These are phyloP conservation scores for Arthrobotrys megalospora DNA, from an alignment of 2,329 filamentous ascomycete genomes.

Conservation along the genomic window DNA sequence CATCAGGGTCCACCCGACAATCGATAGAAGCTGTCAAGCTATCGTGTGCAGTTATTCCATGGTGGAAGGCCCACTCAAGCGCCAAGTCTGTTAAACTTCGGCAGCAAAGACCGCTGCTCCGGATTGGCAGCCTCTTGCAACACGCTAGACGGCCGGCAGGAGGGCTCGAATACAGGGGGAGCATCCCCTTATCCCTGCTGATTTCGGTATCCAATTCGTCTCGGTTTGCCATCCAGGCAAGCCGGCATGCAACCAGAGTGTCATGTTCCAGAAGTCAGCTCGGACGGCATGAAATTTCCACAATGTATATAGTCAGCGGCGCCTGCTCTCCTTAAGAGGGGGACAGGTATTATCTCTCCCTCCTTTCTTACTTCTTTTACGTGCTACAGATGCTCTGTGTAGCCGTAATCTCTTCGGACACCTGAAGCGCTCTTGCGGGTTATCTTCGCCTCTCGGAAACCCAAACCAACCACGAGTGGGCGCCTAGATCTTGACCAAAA, in stretches of 20 bases:
- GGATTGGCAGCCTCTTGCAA: constrained; percentile 46
- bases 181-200: constrained; percentile 36
- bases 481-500: constrained; percentile 7
- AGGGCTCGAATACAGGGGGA: constrained; percentile 39
- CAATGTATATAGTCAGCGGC: constrained; percentile 41
- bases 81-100: constrained; percentile 49
- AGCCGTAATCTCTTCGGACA: constrained; percentile 1
- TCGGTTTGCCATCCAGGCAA: constrained; percentile 50
- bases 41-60: constrained; percentile 6
- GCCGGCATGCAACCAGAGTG: constrained; percentile 55
- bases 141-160: constrained; percentile 38
- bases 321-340: constrained; percentile 9
- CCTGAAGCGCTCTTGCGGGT: constrained; percentile 10
- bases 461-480: background rate
- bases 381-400: constrained; percentile 22
- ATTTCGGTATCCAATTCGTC: constrained; percentile 32
- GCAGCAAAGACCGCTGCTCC: constrained; percentile 59
- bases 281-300: constrained; percentile 30
- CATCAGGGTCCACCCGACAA: constrained; percentile 10
- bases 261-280: constrained; percentile 40
- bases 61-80: constrained; percentile 32
- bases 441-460: constrained; percentile 6
- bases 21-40: constrained; percentile 43
- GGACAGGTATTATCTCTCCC: background rate
- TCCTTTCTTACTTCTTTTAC: background rate